Conservation (phyloP, 805 yeast species). For the Yarrowia divulgata region DNA sequence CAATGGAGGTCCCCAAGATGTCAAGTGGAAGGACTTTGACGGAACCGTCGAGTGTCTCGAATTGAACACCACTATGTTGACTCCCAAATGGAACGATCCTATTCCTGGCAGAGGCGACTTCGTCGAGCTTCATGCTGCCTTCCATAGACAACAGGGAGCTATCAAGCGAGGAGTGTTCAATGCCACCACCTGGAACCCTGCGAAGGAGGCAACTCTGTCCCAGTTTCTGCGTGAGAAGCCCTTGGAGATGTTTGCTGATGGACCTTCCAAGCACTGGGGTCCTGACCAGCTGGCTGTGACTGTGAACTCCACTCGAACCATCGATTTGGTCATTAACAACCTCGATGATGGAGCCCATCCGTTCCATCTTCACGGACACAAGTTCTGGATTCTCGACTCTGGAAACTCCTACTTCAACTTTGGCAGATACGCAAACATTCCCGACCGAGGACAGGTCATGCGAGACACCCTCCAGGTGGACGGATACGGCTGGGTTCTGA, state of each 20-base stretch:
- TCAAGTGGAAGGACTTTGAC: conserved; percentile 44
- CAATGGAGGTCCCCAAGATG: conserved; percentile 17
- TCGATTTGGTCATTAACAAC: conserved; percentile 81
- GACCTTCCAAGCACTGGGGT: conserved; percentile 61
- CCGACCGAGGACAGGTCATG: conserved; percentile 56
- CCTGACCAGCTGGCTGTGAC: conserved; percentile 64
- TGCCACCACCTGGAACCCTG: conserved; percentile 43
- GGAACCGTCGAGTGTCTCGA: conserved; percentile 47
- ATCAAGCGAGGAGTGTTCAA: conserved; percentile 50
- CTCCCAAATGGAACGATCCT: conserved; percentile 42
- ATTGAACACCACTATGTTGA: conserved; percentile 44
- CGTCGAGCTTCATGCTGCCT: conserved; percentile 49
- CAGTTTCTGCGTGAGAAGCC: conserved; percentile 37
- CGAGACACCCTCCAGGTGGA: conserved; percentile 80
- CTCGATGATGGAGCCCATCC: conserved; percentile 93
- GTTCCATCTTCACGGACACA: conserved; percentile 91
- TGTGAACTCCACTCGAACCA: conserved; percentile 63
- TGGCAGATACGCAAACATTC: conserved; percentile 58
- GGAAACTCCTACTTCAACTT: conserved; percentile 59
- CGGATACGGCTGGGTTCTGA: conserved; percentile 61
- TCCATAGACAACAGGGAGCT: conserved; percentile 51
- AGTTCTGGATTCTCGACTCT: conserved; percentile 73
- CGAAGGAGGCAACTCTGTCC: conserved; percentile 42
- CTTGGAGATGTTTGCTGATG: conserved; percentile 48
- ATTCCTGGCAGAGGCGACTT: conserved; percentile 50